These are phyloP conservation scores for Xylaria digitata DNA, from an alignment of 2,329 filamentous ascomycete genomes.

Conservation along the genomic window DNA sequence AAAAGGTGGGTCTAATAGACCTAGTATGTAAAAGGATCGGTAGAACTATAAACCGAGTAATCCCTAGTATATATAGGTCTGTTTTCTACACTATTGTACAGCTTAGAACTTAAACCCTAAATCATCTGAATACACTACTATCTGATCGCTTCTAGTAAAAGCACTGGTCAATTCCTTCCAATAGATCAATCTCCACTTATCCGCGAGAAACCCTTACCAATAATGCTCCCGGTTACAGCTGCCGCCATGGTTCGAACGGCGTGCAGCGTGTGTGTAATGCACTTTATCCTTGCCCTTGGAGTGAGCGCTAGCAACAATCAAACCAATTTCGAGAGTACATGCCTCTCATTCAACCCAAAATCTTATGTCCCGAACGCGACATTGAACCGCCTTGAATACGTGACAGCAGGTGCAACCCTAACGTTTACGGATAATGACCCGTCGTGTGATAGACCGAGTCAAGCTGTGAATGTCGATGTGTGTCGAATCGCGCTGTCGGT, in stretches of 20 bases:
- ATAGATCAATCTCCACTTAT: too few species aligned
- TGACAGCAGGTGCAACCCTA: constrained; percentile 38
- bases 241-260: constrained; percentile 2
- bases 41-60: too few species aligned
- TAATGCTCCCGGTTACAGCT: not conserved
- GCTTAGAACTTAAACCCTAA: too few species aligned
- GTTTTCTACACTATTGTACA: too few species aligned
- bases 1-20: too few species aligned
- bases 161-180: too few species aligned
- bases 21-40: too few species aligned
- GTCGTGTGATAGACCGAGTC: constrained; percentile 36
- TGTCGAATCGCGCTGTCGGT: constrained; percentile 49
- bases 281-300: constrained; percentile 2
- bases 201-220: not conserved
- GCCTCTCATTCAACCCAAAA: constrained; percentile 35
- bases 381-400: constrained; percentile 38
- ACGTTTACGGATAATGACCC: constrained; percentile 41
- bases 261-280: not conserved
- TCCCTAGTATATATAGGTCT: too few species aligned
- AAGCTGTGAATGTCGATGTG: constrained; percentile 39
- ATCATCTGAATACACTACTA: too few species aligned
- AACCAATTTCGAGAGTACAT: constrained; percentile 30
- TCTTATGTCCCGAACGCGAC: constrained; percentile 26
- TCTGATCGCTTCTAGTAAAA: too few species aligned
- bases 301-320: not conserved